Conservation (phyloP, 1,139 yeast genomes). For the Geotrichum candidum region DNA sequence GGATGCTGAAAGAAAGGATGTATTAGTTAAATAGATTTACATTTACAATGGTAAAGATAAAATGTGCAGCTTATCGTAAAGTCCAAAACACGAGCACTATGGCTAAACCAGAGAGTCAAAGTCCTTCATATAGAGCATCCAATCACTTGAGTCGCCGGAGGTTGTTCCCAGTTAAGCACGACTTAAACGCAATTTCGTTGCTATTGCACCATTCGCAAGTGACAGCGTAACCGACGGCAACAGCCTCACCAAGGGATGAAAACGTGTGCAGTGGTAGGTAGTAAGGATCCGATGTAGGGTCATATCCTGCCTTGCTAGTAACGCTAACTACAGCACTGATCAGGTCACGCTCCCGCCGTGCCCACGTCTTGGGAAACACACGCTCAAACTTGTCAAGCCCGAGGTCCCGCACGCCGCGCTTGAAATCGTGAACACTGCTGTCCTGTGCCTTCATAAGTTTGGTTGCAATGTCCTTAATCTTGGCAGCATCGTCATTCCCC, state of each 20-base stretch:
- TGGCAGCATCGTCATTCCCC: slow-evolving; percentile 3
- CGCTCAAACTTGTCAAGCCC: slow-evolving; percentile 26
- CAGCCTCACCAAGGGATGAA: slow-evolving; percentile 38
- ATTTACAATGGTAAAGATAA: not conserved
- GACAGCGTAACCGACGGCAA: slow-evolving; percentile 36
- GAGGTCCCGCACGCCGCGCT: slow-evolving; percentile 30
- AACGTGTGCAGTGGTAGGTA: slow-evolving; percentile 36
- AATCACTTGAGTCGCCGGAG: not conserved
- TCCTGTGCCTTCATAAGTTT: slow-evolving; percentile 23
- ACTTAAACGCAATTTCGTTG: slow-evolving; percentile 25
- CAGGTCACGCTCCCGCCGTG: slow-evolving; percentile 17
- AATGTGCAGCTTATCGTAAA: not conserved
- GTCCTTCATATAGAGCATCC: not conserved
- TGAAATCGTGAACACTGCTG: slow-evolving; percentile 31
- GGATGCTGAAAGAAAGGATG: not conserved
- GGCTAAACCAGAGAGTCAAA: not conserved
- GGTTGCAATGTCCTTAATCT: slow-evolving; percentile 4
- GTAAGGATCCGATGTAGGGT: slow-evolving; percentile 35
- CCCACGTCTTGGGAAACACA: slow-evolving; percentile 33
- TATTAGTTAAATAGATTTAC: not conserved
- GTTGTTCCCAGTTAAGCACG: not conserved
- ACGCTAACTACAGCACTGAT: slow-evolving; percentile 7
- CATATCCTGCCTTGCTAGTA: slow-evolving; percentile 25
- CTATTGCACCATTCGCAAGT: slow-evolving; percentile 34
- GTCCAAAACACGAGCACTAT: not conserved